Percentiles rank a stretch among this genome's conserved stretches.
phyloP scores from a whole-genome alignment of 2,329 filamentous ascomycete species.

The Mycosphaerella sp. region DNA sequence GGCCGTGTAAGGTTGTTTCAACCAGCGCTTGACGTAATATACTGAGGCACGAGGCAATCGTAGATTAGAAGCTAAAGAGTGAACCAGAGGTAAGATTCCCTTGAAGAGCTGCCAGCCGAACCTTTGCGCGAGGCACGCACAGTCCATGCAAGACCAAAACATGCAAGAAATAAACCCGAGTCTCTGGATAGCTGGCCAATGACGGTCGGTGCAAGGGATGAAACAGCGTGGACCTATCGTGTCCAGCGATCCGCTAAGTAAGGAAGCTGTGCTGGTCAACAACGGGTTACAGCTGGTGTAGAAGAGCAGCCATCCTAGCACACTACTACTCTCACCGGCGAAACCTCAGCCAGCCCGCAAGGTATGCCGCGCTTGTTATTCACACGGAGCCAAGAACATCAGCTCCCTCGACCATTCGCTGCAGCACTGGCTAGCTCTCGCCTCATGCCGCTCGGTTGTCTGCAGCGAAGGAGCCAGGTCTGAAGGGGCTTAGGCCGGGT shows the following conservation, averaged over 20 bases:
- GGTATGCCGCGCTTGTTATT: slow-evolving; percentile 19
- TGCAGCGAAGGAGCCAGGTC: slow-evolving; percentile 20
- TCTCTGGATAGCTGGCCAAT: slow-evolving; percentile 17
- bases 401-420: slow-evolving; percentile 12
- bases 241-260: slow-evolving; percentile 23
- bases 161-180: slow-evolving; percentile 26
- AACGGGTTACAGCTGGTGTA: slow-evolving; percentile 15
- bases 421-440: slow-evolving; percentile 13
- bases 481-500: slow-evolving; percentile 13
- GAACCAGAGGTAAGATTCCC: slow-evolving; percentile 7
- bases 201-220: slow-evolving; percentile 31
- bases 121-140: slow-evolving; percentile 27
- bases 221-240: slow-evolving; percentile 29
- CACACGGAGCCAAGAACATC: slow-evolving; percentile 11
- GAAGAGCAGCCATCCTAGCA: slow-evolving; percentile 12
- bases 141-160: slow-evolving; percentile 11
- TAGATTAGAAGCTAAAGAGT: slow-evolving; percentile 16
- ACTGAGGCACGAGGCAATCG: slow-evolving; percentile 22
- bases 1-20: slow-evolving; percentile 25
- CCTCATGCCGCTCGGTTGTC: slow-evolving; percentile 18
- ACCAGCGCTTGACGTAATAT: slow-evolving; percentile 27
- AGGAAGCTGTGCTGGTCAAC: slow-evolving; percentile 17
- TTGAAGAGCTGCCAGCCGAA: slow-evolving; percentile 9
- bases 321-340: slow-evolving; percentile 8
- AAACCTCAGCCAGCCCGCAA: slow-evolving; percentile 19